These are phyloP conservation scores for Solanum commersonii DNA, from an alignment of 257 asterid species.

Conservation along the genomic window DNA sequence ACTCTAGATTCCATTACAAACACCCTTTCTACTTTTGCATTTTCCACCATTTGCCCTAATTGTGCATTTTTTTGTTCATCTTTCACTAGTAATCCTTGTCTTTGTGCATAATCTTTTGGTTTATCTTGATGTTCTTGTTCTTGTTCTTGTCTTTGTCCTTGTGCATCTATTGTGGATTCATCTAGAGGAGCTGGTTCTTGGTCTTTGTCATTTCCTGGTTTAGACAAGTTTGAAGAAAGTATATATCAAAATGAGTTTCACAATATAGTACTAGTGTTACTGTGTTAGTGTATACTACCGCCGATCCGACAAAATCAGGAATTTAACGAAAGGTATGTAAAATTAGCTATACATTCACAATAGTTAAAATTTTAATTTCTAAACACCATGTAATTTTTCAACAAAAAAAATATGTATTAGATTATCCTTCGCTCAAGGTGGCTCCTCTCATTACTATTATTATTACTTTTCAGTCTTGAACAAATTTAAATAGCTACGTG, in stretches of 20 bases:
- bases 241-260: background rate
- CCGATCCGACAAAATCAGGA: too few relatives aligned
- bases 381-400: too few relatives aligned
- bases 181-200: background rate
- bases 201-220: background rate
- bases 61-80: background rate
- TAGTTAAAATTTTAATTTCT: too few relatives aligned
- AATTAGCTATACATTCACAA: too few relatives aligned
- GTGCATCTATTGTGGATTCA: background rate
- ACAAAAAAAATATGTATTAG: fast-evolving
- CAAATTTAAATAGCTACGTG: background rate
- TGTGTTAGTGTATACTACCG: too few relatives aligned
- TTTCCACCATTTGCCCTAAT: background rate
- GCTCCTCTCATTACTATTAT: background rate
- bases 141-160: background rate
- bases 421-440: too few relatives aligned
- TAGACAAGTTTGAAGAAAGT: background rate
- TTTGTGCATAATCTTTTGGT: background rate
- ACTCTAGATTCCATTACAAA: background rate
- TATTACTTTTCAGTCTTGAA: background rate
- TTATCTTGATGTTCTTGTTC: background rate
- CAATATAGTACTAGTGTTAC: background rate
- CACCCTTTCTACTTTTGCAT: background rate
- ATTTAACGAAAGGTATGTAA: too few relatives aligned
- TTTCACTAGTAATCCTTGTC: background rate